Percentiles rank a stretch among this genome's conserved stretches.
Evolutionary conservation across 2,329 filamentous ascomycete species (phyloP).

Genomic region (Phialocephala sp.): DNA sequence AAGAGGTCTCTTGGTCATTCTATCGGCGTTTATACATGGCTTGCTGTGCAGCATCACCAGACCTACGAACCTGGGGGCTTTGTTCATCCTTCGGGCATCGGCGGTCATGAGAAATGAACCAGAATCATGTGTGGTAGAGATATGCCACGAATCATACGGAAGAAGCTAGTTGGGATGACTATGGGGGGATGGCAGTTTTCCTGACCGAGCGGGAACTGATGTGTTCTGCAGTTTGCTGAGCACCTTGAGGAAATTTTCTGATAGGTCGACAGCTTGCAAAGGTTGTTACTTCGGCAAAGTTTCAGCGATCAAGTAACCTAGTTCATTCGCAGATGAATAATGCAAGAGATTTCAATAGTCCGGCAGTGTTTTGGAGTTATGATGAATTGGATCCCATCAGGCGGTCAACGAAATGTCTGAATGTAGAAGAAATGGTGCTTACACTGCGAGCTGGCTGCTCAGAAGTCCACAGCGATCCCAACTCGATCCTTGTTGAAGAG

Average conservation of each 20-base stretch:
- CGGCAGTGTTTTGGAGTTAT: background rate
- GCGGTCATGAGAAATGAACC: slow-evolving; percentile 37
- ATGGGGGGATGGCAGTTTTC: slow-evolving; percentile 30
- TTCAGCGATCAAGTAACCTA: slow-evolving; percentile 39
- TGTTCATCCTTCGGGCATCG: slow-evolving; percentile 33
- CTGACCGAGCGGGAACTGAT: slow-evolving; percentile 27
- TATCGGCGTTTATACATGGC: slow-evolving; percentile 42
- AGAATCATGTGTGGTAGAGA: slow-evolving; percentile 35
- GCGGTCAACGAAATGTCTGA: slow-evolving; percentile 3
- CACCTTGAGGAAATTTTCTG: slow-evolving; percentile 16
- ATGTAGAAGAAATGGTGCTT: background rate
- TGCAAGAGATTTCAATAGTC: slow-evolving; percentile 38
- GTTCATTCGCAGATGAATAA: slow-evolving; percentile 42
- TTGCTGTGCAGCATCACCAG: slow-evolving; percentile 36
- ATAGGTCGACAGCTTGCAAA: slow-evolving; percentile 26
- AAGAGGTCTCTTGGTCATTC: slow-evolving; percentile 41
- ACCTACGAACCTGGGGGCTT: slow-evolving; percentile 33
- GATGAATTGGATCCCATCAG: background rate
- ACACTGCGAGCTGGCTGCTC: background rate
- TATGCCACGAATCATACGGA: slow-evolving; percentile 29
- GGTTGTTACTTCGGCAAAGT: slow-evolving; percentile 33
- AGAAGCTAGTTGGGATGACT: slow-evolving; percentile 28
- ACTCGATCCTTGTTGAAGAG: background rate
- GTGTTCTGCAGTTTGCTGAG: slow-evolving; percentile 30
- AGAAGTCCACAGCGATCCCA: background rate